Evolutionary conservation across 306 rosid species (phyloP).

Genomic region (Trichosanthes truncata): DNA sequence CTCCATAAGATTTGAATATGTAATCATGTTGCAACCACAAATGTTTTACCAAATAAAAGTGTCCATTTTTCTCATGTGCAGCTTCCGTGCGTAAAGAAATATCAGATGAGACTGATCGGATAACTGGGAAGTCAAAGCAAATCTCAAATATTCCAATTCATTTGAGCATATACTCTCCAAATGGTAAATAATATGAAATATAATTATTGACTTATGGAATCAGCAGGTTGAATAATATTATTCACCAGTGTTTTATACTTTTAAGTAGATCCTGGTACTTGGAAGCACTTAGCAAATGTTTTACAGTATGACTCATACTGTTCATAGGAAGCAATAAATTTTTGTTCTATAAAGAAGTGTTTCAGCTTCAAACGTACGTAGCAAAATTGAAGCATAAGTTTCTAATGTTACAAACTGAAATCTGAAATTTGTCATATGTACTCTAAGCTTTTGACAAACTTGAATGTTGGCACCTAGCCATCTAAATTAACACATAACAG

Average conservation of each 20-base stretch:
- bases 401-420: neutral
- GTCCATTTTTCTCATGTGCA: slow-evolving; percentile 23
- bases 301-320: neutral
- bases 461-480: neutral
- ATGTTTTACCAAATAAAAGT: neutral
- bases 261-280: neutral
- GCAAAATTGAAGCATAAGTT: neutral
- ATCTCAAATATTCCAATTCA: slow-evolving; percentile 92
- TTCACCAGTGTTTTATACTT: neutral
- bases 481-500: neutral
- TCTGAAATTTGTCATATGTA: neutral
- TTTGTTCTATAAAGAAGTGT: neutral
- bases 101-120: slow-evolving; percentile 93
- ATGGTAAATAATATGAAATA: slow-evolving; percentile 46
- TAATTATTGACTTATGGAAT: neutral
- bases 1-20: neutral
- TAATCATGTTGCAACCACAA: neutral
- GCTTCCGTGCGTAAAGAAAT: slow-evolving; percentile 94
- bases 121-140: slow-evolving; percentile 85
- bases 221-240: neutral
- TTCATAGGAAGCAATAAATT: neutral
- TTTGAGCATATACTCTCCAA: slow-evolving; percentile 95
- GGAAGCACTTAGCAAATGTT: neutral
- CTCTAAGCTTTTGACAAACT: neutral
- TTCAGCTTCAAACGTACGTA: neutral